Evolutionary conservation across 2,329 filamentous ascomycete genomes (phyloP).

Genomic region (Fusarium fujikuroi): DNA sequence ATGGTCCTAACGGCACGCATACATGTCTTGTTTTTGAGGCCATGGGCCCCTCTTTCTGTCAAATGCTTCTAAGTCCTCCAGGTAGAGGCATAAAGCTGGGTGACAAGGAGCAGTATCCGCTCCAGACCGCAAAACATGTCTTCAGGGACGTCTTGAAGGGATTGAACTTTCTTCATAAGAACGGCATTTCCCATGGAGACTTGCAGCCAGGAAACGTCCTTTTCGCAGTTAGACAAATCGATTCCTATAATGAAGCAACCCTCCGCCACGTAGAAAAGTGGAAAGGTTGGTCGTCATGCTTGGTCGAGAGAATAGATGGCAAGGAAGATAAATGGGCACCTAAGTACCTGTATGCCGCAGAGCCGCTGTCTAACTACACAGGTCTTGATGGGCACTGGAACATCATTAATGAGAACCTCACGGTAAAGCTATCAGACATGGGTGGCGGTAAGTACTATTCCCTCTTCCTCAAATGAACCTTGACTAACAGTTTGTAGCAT

Average conservation of each 20-base stretch:
- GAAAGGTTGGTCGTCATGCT: neutral
- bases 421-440: slow-evolving; percentile 14
- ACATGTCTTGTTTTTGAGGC: slow-evolving; percentile 46
- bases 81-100: rapidly evolving
- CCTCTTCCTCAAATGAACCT: rapidly evolving
- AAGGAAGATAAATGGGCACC: slow-evolving; percentile 17
- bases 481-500: neutral
- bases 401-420: neutral
- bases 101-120: neutral
- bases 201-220: slow-evolving; percentile 13
- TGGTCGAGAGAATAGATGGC: neutral
- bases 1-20: slow-evolving; percentile 48
- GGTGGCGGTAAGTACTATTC: slow-evolving; percentile 1
- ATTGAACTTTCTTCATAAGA: neutral
- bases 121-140: neutral
- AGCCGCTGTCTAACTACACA: neutral
- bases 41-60: slow-evolving; percentile 45
- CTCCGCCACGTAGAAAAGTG: slow-evolving; percentile 1
- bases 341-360: neutral
- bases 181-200: neutral
- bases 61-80: neutral
- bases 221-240: neutral
- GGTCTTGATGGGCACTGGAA: neutral
- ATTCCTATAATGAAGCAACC: neutral
- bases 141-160: slow-evolving; percentile 4